A percentile compares a stretch with the other conserved stretches of the same genome.
Evolutionary conservation across 129 eudicot genomes (phyloP).

Genomic region (Artemisia argyi): DNA sequence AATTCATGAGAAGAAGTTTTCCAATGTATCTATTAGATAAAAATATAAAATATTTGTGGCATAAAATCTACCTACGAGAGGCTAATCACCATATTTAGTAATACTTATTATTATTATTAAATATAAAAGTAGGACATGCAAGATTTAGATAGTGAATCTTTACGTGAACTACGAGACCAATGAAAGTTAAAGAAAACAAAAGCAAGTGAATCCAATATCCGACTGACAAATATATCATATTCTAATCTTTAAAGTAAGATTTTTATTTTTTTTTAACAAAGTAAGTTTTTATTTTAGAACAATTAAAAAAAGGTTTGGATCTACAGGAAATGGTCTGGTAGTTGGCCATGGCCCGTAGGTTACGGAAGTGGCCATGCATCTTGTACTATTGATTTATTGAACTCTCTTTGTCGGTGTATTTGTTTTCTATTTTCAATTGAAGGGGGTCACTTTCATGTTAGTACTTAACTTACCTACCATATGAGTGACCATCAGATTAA

Average conservation of each 20-base stretch:
- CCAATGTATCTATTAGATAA: neutral
- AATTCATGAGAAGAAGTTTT: neutral
- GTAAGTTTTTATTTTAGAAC: too few relatives aligned
- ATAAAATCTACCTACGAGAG: neutral
- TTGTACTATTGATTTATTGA: slow-evolving; percentile 11
- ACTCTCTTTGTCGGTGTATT: slow-evolving; percentile 31
- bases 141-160: slow-evolving; percentile 17
- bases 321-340: slow-evolving; percentile 23
- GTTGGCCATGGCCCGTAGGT: slow-evolving; percentile 28
- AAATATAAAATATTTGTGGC: neutral
- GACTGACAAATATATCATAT: slow-evolving; percentile 20
- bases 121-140: slow-evolving; percentile 11
- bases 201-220: slow-evolving; percentile 26
- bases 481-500: too few relatives aligned
- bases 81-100: slow-evolving; percentile 1
- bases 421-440: neutral
- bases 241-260: neutral
- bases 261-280: too few relatives aligned
- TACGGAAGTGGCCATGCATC: slow-evolving; percentile 34
- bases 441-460: too few relatives aligned
- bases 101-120: neutral
- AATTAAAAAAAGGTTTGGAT: slow-evolving; percentile 12
- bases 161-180: slow-evolving; percentile 4
- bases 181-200: slow-evolving; percentile 8
- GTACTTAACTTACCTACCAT: too few relatives aligned